Evolutionary conservation across 75 land plant genomes (phyloP).

Genomic region (Picea glauca): DNA sequence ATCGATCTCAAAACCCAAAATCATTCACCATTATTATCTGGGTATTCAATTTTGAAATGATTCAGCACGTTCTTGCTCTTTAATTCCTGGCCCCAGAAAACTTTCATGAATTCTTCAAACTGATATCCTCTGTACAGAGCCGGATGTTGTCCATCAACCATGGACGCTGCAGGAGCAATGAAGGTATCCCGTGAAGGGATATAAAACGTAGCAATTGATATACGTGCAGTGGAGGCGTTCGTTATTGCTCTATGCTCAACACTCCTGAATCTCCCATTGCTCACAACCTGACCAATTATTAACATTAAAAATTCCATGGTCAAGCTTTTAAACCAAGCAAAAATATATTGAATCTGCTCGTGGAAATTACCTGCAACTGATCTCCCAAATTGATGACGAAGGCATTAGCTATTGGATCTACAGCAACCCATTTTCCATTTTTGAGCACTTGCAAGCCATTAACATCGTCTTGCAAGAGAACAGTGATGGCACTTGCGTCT

Average conservation of each 20-base stretch:
- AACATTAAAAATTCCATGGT: slow-evolving; percentile 44
- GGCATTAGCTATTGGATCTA: slow-evolving; percentile 28
- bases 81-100: no score
- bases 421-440: slow-evolving; percentile 32
- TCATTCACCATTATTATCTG: no score
- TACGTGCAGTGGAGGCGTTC: slow-evolving; percentile 21
- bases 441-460: slow-evolving; percentile 35
- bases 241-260: slow-evolving; percentile 44
- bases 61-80: no score
- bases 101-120: no score
- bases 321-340: no score
- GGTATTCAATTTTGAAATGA: no score
- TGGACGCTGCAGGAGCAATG: slow-evolving; percentile 35
- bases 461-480: slow-evolving; percentile 28
- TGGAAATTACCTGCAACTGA: slow-evolving; percentile 19
- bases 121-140: no score
- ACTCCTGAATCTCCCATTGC: slow-evolving; percentile 58
- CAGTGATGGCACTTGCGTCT: slow-evolving; percentile 31
- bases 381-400: slow-evolving; percentile 43
- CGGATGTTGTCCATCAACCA: slow-evolving; percentile 13
- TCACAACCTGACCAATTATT: slow-evolving; percentile 45
- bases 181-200: slow-evolving; percentile 43
- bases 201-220: slow-evolving; percentile 60
- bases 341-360: no score
- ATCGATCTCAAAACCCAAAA: no score